Percentiles rank a stretch among this genome's conserved stretches.
Conservation (phyloP, 1,284 basidiomycete genomes). For the Fomes fomentarius region DNA sequence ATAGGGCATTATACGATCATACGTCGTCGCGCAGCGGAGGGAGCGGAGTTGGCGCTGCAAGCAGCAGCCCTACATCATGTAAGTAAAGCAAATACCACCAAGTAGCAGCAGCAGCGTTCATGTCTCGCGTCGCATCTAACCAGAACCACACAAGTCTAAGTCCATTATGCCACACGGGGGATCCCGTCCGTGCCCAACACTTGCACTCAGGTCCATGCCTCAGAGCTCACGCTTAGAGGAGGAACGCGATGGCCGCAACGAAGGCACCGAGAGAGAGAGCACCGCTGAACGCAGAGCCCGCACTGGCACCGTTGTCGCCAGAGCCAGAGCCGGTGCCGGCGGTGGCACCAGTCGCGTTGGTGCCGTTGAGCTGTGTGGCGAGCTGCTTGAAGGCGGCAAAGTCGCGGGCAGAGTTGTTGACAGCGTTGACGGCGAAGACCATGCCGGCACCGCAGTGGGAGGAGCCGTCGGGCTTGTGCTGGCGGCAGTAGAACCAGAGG, state of each 20-base stretch:
- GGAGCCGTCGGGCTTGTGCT: constrained; percentile 34
- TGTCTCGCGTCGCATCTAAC: too few relatives aligned
- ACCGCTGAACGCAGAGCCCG: constrained; percentile 3
- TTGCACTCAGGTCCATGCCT: background rate
- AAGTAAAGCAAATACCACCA: background rate
- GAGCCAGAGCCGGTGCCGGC: background rate
- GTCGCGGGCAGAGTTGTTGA: constrained; percentile 40
- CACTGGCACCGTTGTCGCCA: constrained; percentile 12
- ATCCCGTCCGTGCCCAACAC: too few relatives aligned
- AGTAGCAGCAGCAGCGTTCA: too few relatives aligned
- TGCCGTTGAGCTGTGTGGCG: constrained; percentile 40
- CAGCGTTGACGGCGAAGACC: constrained; percentile 49
- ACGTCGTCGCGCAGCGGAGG: background rate
- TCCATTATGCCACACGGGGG: too few relatives aligned
- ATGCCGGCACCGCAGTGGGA: constrained; percentile 46
- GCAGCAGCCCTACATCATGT: constrained; percentile 4
- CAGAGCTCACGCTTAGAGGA: constrained; percentile 14
- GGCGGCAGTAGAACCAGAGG: constrained; percentile 44
- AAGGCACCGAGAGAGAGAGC: constrained; percentile 20
- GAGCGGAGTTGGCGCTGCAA: constrained; percentile 6
- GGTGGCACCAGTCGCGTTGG: constrained; percentile 21
- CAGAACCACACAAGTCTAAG: background rate
- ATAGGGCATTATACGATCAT: background rate
- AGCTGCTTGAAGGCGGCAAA: constrained; percentile 45
- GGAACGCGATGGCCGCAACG: constrained; percentile 20